phyloP scores from a whole-genome alignment of 2,329 filamentous ascomycete species.

The Aspergillus transmontanensis region DNA sequence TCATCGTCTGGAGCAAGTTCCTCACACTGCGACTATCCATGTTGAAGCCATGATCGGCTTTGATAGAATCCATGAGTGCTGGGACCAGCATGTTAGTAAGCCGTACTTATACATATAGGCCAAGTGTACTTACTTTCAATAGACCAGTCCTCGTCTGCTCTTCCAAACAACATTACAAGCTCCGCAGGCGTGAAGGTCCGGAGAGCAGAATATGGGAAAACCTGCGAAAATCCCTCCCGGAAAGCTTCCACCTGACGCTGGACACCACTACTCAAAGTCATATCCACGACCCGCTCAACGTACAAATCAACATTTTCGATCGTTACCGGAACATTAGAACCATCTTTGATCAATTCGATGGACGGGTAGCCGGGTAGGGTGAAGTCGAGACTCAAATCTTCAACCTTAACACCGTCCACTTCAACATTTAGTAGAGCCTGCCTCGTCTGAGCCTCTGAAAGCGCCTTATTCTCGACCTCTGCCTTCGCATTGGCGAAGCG shows the following conservation, averaged over 20 bases:
- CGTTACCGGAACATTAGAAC: constrained; percentile 73
- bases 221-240: constrained; percentile 85
- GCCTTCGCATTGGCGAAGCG: constrained; percentile 83
- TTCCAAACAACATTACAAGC: constrained; percentile 90
- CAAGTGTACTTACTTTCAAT: constrained; percentile 76
- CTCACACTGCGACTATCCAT: constrained; percentile 96
- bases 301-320: constrained; percentile 92
- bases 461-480: constrained; percentile 68
- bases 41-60: constrained; percentile 97
- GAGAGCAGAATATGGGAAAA: constrained; percentile 91
- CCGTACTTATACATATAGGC: not conserved
- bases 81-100: constrained; percentile 30
- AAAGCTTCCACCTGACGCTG: constrained; percentile 89
- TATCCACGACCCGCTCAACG: constrained; percentile 84
- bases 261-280: constrained; percentile 87
- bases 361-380: constrained; percentile 87
- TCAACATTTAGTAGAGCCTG: constrained; percentile 68
- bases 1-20: constrained; percentile 93
- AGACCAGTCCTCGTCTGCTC: constrained; percentile 93
- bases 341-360: constrained; percentile 78
- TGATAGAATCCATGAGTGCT: constrained; percentile 97
- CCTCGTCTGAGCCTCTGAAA: constrained; percentile 71
- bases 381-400: constrained; percentile 90
- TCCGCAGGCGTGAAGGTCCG: constrained; percentile 94
- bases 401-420: constrained; percentile 75